Evolutionary conservation across 768 basidiomycete genomes (phyloP).

Genomic region (Phallus indusiatus): DNA sequence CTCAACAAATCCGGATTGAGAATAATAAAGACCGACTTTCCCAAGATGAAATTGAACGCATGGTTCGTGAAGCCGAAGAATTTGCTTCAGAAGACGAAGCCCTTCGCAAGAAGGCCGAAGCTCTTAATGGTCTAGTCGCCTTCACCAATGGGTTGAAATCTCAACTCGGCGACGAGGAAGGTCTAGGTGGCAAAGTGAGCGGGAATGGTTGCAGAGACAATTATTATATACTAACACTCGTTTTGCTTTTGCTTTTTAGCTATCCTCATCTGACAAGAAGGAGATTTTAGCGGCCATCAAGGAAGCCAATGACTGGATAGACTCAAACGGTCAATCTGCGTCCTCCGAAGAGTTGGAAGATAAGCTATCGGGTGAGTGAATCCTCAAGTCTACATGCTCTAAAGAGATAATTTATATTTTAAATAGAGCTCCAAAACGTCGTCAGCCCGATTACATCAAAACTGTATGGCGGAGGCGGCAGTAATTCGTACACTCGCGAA

Average conservation of each 20-base stretch:
- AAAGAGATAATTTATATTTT: background rate
- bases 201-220: background rate
- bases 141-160: slow-evolving; percentile 83
- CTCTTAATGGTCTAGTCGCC: slow-evolving; percentile 72
- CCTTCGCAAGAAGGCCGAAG: slow-evolving; percentile 74
- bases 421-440: slow-evolving; percentile 54
- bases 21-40: slow-evolving; percentile 92
- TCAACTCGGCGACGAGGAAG: slow-evolving; percentile 79
- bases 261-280: slow-evolving; percentile 76
- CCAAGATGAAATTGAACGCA: slow-evolving; percentile 89
- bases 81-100: slow-evolving; percentile 73
- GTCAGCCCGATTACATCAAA: slow-evolving; percentile 84
- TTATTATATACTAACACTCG: background rate
- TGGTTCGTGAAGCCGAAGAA: slow-evolving; percentile 91
- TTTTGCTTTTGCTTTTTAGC: slow-evolving; percentile 6
- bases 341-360: slow-evolving; percentile 86
- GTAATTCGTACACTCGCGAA: slow-evolving; percentile 13
- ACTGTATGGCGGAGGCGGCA: slow-evolving; percentile 45
- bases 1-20: slow-evolving; percentile 84
- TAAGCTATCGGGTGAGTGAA: slow-evolving; percentile 51
- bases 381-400: no score
- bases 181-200: slow-evolving; percentile 72
- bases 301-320: slow-evolving; percentile 88
- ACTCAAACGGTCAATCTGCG: slow-evolving; percentile 68
- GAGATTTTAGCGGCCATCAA: slow-evolving; percentile 72